Evolutionary conservation across 2,329 filamentous ascomycete genomes (phyloP), one percentile per base, ranked within the genome.

Genomic region (Bisporella sp.): DNA sequence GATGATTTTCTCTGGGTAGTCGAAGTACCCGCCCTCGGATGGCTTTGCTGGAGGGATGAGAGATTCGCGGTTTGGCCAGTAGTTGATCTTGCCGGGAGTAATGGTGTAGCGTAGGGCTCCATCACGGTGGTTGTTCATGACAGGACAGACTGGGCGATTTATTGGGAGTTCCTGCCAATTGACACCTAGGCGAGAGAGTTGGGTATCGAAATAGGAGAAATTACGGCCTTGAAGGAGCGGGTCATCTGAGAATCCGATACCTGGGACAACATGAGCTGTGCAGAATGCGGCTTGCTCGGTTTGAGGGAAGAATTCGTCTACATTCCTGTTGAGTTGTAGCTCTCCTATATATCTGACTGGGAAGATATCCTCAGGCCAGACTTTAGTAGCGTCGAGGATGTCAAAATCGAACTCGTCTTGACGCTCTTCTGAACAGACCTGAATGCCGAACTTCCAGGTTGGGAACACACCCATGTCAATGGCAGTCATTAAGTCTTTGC

Each of bases 261-360:
- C 87, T 0, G 85, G 86, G 0, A 93, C 84, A 45, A 93, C 71
- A 58, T 95, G 88, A 49, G 81, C 78, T 1, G 89, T 92, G 62
- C 85, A 90, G 68, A 93, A 95, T 1, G 88, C 87, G 1, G 83
- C 80, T 68, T 95, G 89, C 70, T 95, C 89, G 0, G 84, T 89
- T 67, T 93, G 79, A 0, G 87, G 74, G 69, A 93, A 93, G 71
- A 79, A 93, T 63, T 95, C 87, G 56, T 92, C 87, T 1, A 86
- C 74, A 53, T 89, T 92, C 48, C 78, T 78, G 73, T 93, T 91
- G 5, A 95, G 76, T 63, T 91, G 84, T 1, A 95, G 65, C 66
- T 91, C 80, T 39, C 87, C 89, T 50, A 95, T 87, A 62, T 89
- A 88, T 6, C 84, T 78, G 21, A 92, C 75, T 0, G 88, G 88